Evolutionary conservation across 2,329 filamentous ascomycete species (phyloP).

Genomic region (Massarina eburnea): DNA sequence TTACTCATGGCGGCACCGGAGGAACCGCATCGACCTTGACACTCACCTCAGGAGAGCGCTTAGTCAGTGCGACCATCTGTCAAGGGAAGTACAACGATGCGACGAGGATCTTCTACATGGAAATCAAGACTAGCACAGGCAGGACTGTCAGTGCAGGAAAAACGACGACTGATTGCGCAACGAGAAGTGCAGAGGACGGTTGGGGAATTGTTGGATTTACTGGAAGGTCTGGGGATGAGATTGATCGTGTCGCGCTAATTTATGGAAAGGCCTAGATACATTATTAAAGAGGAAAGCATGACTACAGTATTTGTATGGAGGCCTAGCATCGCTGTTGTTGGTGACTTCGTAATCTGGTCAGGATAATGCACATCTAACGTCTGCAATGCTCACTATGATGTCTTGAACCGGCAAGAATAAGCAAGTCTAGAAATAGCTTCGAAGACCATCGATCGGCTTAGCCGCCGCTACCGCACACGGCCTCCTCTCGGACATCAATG

Average conservation of each 20-base stretch:
- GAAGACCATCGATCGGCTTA: too few species aligned
- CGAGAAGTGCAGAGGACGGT: constrained; percentile 50
- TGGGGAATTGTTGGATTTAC: constrained; percentile 58
- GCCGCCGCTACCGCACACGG: too few species aligned
- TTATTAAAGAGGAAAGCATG: too few species aligned
- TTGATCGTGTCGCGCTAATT: constrained; percentile 55
- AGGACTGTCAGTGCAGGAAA: constrained; percentile 50
- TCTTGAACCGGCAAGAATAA: too few species aligned
- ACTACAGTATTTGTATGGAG: too few species aligned
- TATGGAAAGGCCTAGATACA: constrained; percentile 20
- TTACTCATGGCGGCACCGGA: constrained; percentile 58
- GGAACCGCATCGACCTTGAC: constrained; percentile 49
- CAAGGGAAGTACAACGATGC: constrained; percentile 49
- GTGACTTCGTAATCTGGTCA: too few species aligned
- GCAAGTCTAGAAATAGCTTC: too few species aligned
- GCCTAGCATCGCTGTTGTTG: too few species aligned
- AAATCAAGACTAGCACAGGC: constrained; percentile 55
- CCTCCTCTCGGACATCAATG: too few species aligned
- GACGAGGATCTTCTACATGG: constrained; percentile 60
- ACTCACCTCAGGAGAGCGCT: constrained; percentile 52
- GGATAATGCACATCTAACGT: too few species aligned
- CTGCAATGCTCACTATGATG: too few species aligned
- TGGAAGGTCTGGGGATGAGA: constrained; percentile 56
- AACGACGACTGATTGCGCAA: constrained; percentile 51
- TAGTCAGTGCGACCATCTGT: constrained; percentile 55